phyloP scores from a whole-genome alignment of 1,284 basidiomycete species.

The Cutaneotrichosporon sp. region DNA sequence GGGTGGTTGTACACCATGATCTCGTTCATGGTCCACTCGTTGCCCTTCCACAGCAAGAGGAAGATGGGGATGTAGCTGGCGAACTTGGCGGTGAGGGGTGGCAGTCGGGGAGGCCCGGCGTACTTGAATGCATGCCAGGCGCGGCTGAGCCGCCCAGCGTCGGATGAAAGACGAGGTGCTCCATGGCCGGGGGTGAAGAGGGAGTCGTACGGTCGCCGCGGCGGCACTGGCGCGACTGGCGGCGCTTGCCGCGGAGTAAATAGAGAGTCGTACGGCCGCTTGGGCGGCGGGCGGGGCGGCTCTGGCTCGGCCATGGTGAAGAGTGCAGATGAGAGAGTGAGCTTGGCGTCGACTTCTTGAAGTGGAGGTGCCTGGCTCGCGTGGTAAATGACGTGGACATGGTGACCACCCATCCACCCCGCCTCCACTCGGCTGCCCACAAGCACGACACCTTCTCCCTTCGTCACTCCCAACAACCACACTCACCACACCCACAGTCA shows the following conservation, averaged over 20 bases:
- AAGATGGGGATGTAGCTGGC: not conserved
- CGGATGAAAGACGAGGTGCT: not conserved
- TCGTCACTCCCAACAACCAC: not conserved
- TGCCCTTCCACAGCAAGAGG: not conserved
- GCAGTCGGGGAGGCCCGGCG: not conserved
- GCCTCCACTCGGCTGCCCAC: conserved; percentile 22
- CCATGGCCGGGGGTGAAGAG: not conserved
- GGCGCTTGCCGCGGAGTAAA: not conserved
- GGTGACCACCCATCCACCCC: not conserved
- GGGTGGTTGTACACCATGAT: not conserved
- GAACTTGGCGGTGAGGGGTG: not conserved
- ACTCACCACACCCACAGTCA: too few relatives aligned
- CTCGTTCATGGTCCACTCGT: not conserved
- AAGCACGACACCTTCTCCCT: too few relatives aligned
- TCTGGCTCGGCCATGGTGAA: not conserved
- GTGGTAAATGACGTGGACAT: not conserved
- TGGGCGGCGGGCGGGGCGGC: not conserved
- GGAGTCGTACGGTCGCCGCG: not conserved
- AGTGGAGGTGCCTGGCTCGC: not conserved
- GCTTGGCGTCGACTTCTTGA: not conserved
- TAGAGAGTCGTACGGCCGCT: not conserved
- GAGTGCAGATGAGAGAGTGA: not conserved
- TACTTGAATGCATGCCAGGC: not conserved
- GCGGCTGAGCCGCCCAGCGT: not conserved
- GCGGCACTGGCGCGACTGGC: not conserved